Evolutionary conservation across 2,329 filamentous ascomycete genomes (phyloP).

Genomic region (Penicillium janthinellum): DNA sequence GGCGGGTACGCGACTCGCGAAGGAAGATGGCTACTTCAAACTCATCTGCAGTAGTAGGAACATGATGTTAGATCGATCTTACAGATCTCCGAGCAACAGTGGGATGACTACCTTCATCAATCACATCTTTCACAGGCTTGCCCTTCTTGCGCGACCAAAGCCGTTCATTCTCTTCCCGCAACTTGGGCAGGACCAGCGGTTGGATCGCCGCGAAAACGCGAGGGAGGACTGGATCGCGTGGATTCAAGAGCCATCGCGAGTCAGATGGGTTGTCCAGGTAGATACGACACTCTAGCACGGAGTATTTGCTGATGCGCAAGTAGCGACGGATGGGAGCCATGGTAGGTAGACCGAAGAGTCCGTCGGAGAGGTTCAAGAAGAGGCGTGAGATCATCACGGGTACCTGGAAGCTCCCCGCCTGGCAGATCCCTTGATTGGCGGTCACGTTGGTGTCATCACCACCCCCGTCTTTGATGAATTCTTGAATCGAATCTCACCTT

Average conservation of each 20-base stretch:
- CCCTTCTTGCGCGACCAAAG: conserved; percentile 69
- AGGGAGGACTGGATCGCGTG: conserved; percentile 73
- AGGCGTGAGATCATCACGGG: conserved; percentile 14
- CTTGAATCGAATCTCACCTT: not conserved
- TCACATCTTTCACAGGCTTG: conserved; percentile 83
- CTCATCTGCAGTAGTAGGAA: conserved; percentile 66
- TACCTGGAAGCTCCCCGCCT: conserved; percentile 18
- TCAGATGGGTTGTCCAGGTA: conserved; percentile 91
- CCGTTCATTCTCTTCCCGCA: conserved; percentile 77
- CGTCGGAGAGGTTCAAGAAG: not conserved
- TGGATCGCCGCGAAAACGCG: conserved; percentile 83
- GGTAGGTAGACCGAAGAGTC: not conserved
- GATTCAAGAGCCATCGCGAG: conserved; percentile 78
- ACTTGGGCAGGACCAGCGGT: conserved; percentile 83
- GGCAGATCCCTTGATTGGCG: conserved; percentile 23
- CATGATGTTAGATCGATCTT: conserved; percentile 1
- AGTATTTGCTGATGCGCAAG: conserved; percentile 87
- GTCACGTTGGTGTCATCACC: conserved; percentile 7
- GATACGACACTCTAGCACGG: conserved; percentile 93
- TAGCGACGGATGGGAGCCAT: conserved; percentile 93
- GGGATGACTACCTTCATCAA: conserved; percentile 91
- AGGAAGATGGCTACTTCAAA: conserved; percentile 96
- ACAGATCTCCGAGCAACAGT: conserved; percentile 11
- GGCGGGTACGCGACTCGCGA: conserved; percentile 79
- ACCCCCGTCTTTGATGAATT: not conserved